Conservation (phyloP, 352 stramenopile species). For the Thraustochytrium striatum region DNA sequence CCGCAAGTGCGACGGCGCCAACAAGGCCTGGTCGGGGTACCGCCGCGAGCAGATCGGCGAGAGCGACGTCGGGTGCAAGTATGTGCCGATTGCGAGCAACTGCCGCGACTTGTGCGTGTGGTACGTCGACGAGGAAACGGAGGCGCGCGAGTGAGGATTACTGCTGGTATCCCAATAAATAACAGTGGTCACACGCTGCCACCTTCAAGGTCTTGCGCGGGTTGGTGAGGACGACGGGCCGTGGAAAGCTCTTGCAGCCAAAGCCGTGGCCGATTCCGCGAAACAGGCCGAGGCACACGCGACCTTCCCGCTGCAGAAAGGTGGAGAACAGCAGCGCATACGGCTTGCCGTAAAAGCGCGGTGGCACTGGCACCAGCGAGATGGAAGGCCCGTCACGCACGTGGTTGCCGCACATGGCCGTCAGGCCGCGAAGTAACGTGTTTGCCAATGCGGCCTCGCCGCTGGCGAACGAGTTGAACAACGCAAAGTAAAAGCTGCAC, state of each 20-base stretch:
- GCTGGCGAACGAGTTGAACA: slow-evolving; percentile 21
- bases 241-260: neutral
- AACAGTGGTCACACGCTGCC: neutral
- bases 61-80: neutral
- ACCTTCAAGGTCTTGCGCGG: neutral
- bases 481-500: slow-evolving; percentile 11
- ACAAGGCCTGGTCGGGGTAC: neutral
- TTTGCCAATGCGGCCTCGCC: neutral
- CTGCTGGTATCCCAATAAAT: neutral
- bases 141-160: neutral
- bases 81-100: neutral
- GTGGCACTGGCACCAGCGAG: neutral
- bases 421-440: too few species aligned
- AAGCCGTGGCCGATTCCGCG: slow-evolving; percentile 15
- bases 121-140: neutral
- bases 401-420: too few species aligned
- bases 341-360: slow-evolving; percentile 9
- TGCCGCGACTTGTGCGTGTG: neutral
- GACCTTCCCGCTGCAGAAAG: neutral
- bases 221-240: slow-evolving; percentile 15
- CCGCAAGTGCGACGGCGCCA: neutral
- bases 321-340: neutral
- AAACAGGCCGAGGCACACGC: slow-evolving; percentile 6
- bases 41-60: neutral
- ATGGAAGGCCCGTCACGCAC: too few species aligned